These are phyloP conservation scores for Serpula lacrymans DNA, from an alignment of 768 basidiomycete species.

Conservation along the genomic window DNA sequence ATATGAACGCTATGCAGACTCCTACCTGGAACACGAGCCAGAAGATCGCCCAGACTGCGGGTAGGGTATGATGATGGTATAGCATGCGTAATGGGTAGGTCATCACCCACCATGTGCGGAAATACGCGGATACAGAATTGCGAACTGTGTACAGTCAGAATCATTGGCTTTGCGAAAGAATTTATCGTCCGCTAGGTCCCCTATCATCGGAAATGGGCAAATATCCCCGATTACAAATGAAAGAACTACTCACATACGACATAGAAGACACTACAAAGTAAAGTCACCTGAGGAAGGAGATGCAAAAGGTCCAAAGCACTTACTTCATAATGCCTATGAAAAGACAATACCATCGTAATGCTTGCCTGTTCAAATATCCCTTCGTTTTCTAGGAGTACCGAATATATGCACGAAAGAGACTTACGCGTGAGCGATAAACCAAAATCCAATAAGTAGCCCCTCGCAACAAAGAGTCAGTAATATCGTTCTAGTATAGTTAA, in stretches of 20 bases:
- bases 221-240: neutral
- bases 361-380: conserved; percentile 45
- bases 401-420: conserved; percentile 23
- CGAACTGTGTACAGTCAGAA: conserved; percentile 89
- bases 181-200: conserved; percentile 92
- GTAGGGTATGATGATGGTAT: neutral
- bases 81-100: neutral
- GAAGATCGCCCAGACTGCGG: conserved; percentile 75
- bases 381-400: conserved; percentile 6
- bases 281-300: conserved; percentile 3
- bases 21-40: conserved; percentile 82
- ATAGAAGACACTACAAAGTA: conserved; percentile 63
- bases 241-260: conserved; percentile 65
- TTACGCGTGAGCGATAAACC: conserved; percentile 93
- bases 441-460: conserved; percentile 84
- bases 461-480: conserved; percentile 79
- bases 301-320: conserved; percentile 23
- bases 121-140: conserved; percentile 66
- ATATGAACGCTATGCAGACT: conserved; percentile 71
- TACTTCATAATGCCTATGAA: conserved; percentile 87
- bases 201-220: conserved; percentile 36
- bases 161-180: conserved; percentile 95
- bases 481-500: conserved; percentile 63
- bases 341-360: conserved; percentile 79
- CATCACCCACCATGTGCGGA: conserved; percentile 62